Evolutionary conservation across 2,329 filamentous ascomycete species (phyloP).

Genomic region (Pyrenophora seminiperda): DNA sequence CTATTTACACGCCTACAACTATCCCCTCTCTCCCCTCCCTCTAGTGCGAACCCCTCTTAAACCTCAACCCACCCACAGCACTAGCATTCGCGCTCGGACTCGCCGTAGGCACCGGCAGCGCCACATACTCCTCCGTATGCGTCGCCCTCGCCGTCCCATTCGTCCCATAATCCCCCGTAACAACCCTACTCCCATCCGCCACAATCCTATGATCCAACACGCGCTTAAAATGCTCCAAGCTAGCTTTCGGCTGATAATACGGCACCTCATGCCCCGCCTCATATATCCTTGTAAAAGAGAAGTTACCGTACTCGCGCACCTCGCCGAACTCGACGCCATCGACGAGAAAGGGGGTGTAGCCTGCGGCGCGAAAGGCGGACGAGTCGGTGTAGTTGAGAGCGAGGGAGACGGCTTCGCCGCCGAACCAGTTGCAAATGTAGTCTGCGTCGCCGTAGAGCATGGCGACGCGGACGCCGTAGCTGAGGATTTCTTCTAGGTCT

Average conservation of each 20-base stretch:
- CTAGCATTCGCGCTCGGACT: slow-evolving; percentile 5
- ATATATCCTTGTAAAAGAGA: slow-evolving; percentile 58
- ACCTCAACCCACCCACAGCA: neutral
- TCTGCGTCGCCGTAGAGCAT: slow-evolving; percentile 65
- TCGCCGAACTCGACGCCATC: slow-evolving; percentile 66
- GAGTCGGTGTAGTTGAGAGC: slow-evolving; percentile 59
- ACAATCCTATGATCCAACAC: slow-evolving; percentile 34
- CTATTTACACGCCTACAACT: neutral
- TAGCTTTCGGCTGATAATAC: slow-evolving; percentile 47
- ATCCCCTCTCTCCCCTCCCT: no score
- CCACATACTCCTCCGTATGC: slow-evolving; percentile 38
- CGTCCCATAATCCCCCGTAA: slow-evolving; percentile 37
- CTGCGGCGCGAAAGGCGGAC: slow-evolving; percentile 64
- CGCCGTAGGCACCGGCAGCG: slow-evolving; percentile 30
- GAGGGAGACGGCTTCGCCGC: slow-evolving; percentile 72
- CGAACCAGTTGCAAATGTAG: slow-evolving; percentile 67
- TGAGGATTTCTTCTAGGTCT: slow-evolving; percentile 58
- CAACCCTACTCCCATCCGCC: slow-evolving; percentile 36
- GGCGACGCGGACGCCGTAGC: slow-evolving; percentile 60
- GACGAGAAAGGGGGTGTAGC: slow-evolving; percentile 72
- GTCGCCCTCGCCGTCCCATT: slow-evolving; percentile 40
- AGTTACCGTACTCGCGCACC: slow-evolving; percentile 76
- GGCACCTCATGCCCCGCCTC: slow-evolving; percentile 60
- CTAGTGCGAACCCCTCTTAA: slow-evolving; percentile 1
- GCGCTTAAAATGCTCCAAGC: slow-evolving; percentile 39